Base-by-base conservation (phyloP, 164 flowering plant species). In the Annona squamosa region DNA sequence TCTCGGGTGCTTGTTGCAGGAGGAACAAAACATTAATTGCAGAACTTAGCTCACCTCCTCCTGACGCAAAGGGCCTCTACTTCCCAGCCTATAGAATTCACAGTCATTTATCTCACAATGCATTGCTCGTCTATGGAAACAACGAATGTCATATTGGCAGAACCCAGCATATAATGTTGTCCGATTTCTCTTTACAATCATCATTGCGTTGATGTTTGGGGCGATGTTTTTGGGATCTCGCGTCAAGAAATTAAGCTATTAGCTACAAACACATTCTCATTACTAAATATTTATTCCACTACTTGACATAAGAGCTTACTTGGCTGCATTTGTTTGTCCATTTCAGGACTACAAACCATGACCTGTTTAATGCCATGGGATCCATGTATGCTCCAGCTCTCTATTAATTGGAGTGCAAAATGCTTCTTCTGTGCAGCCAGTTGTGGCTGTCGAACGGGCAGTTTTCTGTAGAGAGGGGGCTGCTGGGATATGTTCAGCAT, bases 381-480 rank as follows among this genome's bases (percentile, higher is more conserved):
- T 88, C 91, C 37, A 86, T 86, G 89, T 84, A 88, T 68, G 73
- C 85, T 57, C 87, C 89, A 42, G 84, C 84, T 45, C 84, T 45
- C 26, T 84, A 9, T 86, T 88, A 72, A 69, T 86, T 65, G 89
- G 89, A 1, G 68, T 82, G 1, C 85, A 86, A 78, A 86, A 86
- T 77, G 81, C 84, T n/a, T 69, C 84, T 41, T 79, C 91, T 2
- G 89, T 88, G 68, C 87, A 82, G 68, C 91, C 91, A 47, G 87
- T 88, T 2, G 86, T 88, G 9, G 85, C 83, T 13, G 78, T 88
- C 12, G 91, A 86, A 72, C 75, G 89, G 71, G 82, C 86, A 1
- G 89, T 88, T 26, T 86, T 85, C 73, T 88, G 86, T 69, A 78
- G 91, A 77, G 88, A 87, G 71, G 81, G 79, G 70, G 91, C 88